Conservation (phyloP, 192 early-diverging fungal species). For the Podila verticillata region DNA sequence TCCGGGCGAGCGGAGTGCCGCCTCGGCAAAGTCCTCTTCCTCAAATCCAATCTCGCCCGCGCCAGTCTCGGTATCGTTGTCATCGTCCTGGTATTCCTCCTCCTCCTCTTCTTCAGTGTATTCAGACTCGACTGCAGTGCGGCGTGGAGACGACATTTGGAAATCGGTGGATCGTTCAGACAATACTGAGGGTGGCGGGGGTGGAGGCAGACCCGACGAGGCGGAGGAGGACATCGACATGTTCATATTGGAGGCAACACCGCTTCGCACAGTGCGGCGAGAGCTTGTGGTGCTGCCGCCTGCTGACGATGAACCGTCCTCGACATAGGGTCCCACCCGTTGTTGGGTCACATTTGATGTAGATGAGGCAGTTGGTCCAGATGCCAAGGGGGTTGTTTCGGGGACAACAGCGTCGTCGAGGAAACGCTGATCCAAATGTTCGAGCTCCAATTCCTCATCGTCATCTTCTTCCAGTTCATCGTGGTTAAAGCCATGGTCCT, state of each 20-base stretch:
- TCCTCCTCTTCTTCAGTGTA: conserved; percentile 49
- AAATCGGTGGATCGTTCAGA: conserved; percentile 44
- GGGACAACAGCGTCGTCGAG: not conserved
- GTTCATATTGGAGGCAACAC: conserved; percentile 9
- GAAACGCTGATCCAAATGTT: not conserved
- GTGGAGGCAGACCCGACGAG: conserved; percentile 18
- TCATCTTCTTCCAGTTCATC: conserved; percentile 37
- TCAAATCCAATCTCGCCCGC: conserved; percentile 36
- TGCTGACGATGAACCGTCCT: conserved; percentile 22
- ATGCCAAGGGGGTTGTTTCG: not conserved
- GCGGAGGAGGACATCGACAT: conserved; percentile 36
- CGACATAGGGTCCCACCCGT: not conserved
- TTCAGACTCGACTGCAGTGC: conserved; percentile 45
- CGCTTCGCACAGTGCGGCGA: conserved; percentile 23
- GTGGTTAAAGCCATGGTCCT: conserved; percentile 4
- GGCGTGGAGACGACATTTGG: conserved; percentile 25
- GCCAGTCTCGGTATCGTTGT: conserved; percentile 26
- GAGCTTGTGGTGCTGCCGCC: conserved; percentile 13
- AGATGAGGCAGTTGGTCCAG: not conserved
- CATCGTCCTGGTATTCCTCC: conserved; percentile 12
- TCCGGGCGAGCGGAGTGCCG: conserved; percentile 25
- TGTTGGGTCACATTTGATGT: not conserved
- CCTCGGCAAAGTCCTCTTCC: conserved; percentile 44
- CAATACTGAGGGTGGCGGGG: conserved; percentile 30
- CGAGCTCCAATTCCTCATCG: conserved; percentile 8